Evolutionary conservation across 352 stramenopile species (phyloP), one percentile per base, ranked within the genome.

Genomic region (Phytophthora fragariae): DNA sequence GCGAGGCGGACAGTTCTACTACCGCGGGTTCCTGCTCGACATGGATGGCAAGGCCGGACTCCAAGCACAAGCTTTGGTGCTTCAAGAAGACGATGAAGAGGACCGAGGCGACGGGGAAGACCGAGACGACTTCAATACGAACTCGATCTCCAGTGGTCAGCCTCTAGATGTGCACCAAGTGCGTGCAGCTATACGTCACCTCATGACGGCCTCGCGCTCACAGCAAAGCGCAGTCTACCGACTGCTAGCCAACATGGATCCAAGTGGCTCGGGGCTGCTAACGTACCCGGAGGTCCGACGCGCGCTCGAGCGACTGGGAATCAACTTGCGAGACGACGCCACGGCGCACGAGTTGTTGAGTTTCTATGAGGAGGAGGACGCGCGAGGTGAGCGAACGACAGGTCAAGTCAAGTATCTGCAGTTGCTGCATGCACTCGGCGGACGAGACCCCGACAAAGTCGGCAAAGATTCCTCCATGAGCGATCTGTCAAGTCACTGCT

Each of bases 401-500:
- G 80, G 85, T 0, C 73, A 76, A 11, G 66, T 92, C 27, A 90
- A 91, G 64, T 94, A 92, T 54, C 63, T 92, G 12, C 74, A 92
- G 63, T 37, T 92, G 7, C 66, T 94, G 8, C 84, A 92, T 65
- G 87, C 85, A 0, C 65, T 86, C 11, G 87, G 87, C 2, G 87
- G 87, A 0, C 80, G 83, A 39, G 87, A 94, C 53, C 85, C 87
- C 0, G 85, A 94, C 53, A 78, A 78, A 53, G 66, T 72, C 4
- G 71, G 71, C 39, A 87, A 80, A 27, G 55, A 92, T 54, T 85
- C 87, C 19, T 78, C 67, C 6, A 81, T 90, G 81, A 92, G 83
- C 55, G 87, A 94, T 33, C 52, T 92, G 2, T 92, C 85, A 2
- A 92, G 85, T 70, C 86, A 92, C 60, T 94, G 87, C 54, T 92